phyloP scores from a whole-genome alignment of 495 filamentous ascomycete species.

The Aspergillus sclerotioniger region DNA sequence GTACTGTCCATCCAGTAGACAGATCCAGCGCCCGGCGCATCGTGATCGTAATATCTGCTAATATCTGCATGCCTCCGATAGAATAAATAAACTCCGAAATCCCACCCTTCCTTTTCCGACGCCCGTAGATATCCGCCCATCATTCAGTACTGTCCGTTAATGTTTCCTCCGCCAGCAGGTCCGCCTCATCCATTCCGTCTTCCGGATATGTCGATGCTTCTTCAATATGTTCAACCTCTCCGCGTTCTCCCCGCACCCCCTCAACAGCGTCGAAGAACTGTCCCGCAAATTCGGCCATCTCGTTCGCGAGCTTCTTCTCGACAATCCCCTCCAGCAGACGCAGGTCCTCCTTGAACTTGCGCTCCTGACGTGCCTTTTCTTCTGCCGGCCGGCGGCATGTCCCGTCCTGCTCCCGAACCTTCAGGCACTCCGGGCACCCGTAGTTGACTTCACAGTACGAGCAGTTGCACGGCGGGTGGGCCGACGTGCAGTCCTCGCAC shows the following conservation, averaged over 20 bases:
- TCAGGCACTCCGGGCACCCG: conserved; percentile 53
- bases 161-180: neutral
- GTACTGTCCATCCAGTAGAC: neutral
- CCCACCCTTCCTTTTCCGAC: neutral
- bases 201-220: neutral
- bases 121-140: neutral
- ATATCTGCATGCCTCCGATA: neutral
- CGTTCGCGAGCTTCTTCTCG: conserved; percentile 44
- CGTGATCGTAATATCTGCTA: neutral
- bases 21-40: neutral
- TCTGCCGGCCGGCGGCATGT: conserved; percentile 45
- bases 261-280: conserved; percentile 41
- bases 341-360: conserved; percentile 47
- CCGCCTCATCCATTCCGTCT: neutral
- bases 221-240: conserved; percentile 4
- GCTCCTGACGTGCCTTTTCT: conserved; percentile 39
- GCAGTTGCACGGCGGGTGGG: conserved; percentile 51
- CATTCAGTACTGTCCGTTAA: conserved; percentile 5
- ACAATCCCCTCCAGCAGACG: conserved; percentile 41
- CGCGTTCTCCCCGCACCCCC: neutral
- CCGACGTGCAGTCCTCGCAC: conserved; percentile 52
- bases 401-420: conserved; percentile 40
- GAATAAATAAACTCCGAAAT: neutral
- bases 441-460: conserved; percentile 53
- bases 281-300: conserved; percentile 44